Base-by-base conservation (phyloP, 257 asterid species). In the Rehmannia glutinosa region DNA sequence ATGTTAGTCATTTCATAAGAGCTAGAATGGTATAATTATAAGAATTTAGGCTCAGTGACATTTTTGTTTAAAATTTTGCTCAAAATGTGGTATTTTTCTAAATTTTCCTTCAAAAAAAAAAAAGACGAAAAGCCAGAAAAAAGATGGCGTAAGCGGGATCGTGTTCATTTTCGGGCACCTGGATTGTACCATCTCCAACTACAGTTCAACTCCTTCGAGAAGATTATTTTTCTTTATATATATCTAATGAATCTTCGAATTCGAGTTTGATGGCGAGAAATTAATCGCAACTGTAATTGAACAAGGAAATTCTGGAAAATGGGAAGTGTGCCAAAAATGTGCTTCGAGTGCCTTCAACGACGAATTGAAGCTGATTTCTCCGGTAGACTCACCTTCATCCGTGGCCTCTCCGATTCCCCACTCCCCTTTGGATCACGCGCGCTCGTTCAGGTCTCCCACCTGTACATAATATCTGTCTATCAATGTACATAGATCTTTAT, bases 301-400 rank as follows among this genome's bases (percentile, higher is more conserved):
- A n/a, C 16, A 3, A 43, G 57, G 15, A 21, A 21, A 32, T 17
- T 58, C 62, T 6, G 35, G 3, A 45, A 42, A 69, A 78, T 84
- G 82, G 88, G 20, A 9, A 39, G 50, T 21, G 56, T 32, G 45
- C 17, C 68, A 27, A 43, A 10, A 33, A 81, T 82, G 84, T 93
- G 99, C 69, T 84, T 83, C 60, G 96, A 85, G 70, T 93, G 99
- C 61, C 90, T 93, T 65, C 83, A 88, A 69, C 86, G 83, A 38
- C 84, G 83, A 71, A 81, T 90, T 69, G 79, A 81, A 74, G 77
- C 80, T 24, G 97, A 90, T 76, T 87, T 83, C 73, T 79, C 91
- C 2, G 88, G 81, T 59, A 74, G 73, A 43, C 69, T 81, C 58
- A 79, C 74, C 64, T 83, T 88, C 78, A 25, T 74, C 68, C 80